A percentile compares a stretch with the other conserved stretches of the same genome.
phyloP scores from a whole-genome alignment of 2,329 filamentous ascomycete genomes.

The Magnaporthiopsis incrustans region DNA sequence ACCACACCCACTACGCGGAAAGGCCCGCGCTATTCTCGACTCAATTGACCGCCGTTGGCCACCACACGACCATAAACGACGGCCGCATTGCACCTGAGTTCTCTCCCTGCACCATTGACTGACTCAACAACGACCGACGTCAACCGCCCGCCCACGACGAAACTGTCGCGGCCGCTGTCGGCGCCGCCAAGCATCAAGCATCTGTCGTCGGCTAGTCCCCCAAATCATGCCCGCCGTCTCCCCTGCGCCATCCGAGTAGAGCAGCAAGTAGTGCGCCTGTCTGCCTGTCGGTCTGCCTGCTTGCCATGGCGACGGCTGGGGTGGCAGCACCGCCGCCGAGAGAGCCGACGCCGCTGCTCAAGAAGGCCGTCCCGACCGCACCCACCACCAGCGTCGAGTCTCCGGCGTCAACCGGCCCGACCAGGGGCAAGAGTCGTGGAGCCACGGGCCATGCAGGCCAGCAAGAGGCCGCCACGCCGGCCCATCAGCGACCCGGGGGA shows the following conservation, averaged over 20 bases:
- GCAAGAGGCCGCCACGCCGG: not conserved
- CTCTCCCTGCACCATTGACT: too few species aligned
- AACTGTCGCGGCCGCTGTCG: not conserved
- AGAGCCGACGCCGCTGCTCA: conserved; percentile 9
- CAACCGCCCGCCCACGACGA: not conserved
- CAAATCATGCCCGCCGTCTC: not conserved
- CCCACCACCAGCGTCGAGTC: not conserved
- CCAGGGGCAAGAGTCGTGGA: not conserved
- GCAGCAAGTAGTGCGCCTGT: not conserved
- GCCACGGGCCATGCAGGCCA: not conserved
- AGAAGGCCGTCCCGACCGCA: not conserved
- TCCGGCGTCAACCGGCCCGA: not conserved
- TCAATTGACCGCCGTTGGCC: not conserved
- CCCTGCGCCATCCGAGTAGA: not conserved
- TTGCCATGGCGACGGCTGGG: conserved; percentile 1
- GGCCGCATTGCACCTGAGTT: too few species aligned
- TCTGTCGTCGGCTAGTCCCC: not conserved
- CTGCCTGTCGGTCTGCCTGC: not conserved
- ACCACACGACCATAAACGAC: too few species aligned
- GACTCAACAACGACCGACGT: not conserved
- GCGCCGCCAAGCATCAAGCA: not conserved
- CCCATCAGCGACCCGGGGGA: conserved; percentile 10
- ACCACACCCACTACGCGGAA: not conserved
- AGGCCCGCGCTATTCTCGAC: not conserved
- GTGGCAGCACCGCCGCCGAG: conserved; percentile 6